These are phyloP conservation scores for Heritiera littoralis DNA, from an alignment of 345 rosid species.

Conservation along the genomic window DNA sequence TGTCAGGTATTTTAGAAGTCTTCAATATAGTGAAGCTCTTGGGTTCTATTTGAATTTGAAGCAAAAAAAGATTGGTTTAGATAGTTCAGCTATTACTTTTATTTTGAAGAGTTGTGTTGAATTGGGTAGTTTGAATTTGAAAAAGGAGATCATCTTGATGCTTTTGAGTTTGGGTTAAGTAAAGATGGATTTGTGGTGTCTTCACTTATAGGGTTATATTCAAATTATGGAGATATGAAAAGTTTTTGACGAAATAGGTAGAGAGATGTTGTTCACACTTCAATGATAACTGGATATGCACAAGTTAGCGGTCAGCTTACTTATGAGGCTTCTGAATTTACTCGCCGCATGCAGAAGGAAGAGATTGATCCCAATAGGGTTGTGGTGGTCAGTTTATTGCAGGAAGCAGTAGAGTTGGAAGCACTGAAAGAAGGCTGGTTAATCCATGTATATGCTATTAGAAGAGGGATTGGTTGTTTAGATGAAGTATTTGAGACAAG, in stretches of 20 bases:
- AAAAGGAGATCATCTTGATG: constrained; percentile 34
- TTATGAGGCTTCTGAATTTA: constrained; percentile 31
- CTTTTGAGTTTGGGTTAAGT: neutral
- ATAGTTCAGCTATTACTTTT: constrained; percentile 25
- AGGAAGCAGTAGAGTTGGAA: constrained; percentile 31
- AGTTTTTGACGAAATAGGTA: constrained; percentile 38
- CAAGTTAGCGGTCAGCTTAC: constrained; percentile 18
- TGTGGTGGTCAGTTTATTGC: constrained; percentile 38
- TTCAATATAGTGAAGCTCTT: constrained; percentile 32
- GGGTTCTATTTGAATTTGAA: constrained; percentile 31
- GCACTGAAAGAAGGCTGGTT: constrained; percentile 32
- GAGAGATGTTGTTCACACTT: constrained; percentile 30
- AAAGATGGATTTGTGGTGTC: constrained; percentile 31
- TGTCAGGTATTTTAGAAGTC: constrained; percentile 26
- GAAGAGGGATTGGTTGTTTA: constrained; percentile 35
- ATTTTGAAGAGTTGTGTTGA: constrained; percentile 33
- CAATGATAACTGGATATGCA: constrained; percentile 32
- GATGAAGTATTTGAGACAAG: constrained; percentile 40
- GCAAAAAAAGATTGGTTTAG: constrained; percentile 22
- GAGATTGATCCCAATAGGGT: constrained; percentile 35
- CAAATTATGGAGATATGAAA: constrained; percentile 27
- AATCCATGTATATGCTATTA: constrained; percentile 39
- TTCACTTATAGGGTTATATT: constrained; percentile 29
- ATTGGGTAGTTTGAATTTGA: constrained; percentile 30
- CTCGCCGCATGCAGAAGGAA: constrained; percentile 29